Conservation (phyloP, 2,329 filamentous ascomycete species). For the Zopfia rhizophila region DNA sequence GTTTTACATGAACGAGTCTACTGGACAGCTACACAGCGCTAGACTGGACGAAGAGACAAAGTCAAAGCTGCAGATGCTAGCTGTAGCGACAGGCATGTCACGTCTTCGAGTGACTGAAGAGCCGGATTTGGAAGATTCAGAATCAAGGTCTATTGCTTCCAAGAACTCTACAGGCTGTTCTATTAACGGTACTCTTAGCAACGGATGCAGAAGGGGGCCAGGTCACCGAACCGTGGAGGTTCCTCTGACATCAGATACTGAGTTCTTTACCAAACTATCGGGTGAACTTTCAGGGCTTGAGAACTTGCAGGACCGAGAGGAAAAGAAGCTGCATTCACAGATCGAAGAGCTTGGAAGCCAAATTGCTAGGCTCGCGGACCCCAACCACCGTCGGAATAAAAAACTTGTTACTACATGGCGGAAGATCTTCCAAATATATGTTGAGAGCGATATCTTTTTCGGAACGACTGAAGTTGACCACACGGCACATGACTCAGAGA, state of each 20-base stretch:
- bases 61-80: conserved; percentile 70
- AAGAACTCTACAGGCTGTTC: background rate
- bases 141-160: conserved; percentile 17
- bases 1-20: conserved; percentile 72
- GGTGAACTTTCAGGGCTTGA: conserved; percentile 76
- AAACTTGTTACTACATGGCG: conserved; percentile 80
- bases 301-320: conserved; percentile 72
- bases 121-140: conserved; percentile 27
- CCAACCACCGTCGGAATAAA: conserved; percentile 68
- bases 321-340: conserved; percentile 69
- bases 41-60: conserved; percentile 73
- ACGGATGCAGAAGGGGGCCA: too few species aligned
- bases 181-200: conserved; percentile 7
- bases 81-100: conserved; percentile 58
- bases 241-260: conserved; percentile 77
- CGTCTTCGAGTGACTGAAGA: conserved; percentile 48
- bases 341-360: conserved; percentile 73
- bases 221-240: conserved; percentile 70
- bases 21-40: conserved; percentile 75
- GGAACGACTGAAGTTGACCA: conserved; percentile 78
- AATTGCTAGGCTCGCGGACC: conserved; percentile 72
- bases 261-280: conserved; percentile 83
- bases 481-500: conserved; percentile 71
- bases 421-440: conserved; percentile 82
- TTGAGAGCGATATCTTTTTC: conserved; percentile 84